Conservation (phyloP, 2,329 filamentous ascomycete genomes). For the Apiospora kogelbergensis region DNA sequence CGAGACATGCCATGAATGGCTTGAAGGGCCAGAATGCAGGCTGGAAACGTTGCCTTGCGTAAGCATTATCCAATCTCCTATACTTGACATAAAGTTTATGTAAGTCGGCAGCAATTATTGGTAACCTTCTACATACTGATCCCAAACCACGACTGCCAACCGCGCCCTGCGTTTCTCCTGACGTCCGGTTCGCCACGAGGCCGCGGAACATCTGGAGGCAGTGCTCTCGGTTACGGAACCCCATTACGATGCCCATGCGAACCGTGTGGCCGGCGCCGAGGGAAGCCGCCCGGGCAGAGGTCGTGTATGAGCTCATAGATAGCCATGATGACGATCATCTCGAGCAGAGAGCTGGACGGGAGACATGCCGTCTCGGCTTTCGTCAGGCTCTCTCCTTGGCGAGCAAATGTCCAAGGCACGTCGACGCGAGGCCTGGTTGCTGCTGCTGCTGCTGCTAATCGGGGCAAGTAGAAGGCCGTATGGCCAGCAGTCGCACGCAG, state of each 20-base stretch:
- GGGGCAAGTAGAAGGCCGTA: background rate
- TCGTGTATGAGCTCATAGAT: slow-evolving; percentile 35
- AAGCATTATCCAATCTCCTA: background rate
- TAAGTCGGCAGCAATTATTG: background rate
- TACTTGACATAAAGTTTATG: background rate
- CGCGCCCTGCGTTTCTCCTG: slow-evolving; percentile 34
- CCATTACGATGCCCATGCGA: slow-evolving; percentile 19
- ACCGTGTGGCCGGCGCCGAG: slow-evolving; percentile 26
- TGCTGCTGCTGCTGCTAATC: background rate
- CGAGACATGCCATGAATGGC: slow-evolving; percentile 24
- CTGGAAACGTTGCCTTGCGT: background rate
- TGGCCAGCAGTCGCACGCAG: background rate
- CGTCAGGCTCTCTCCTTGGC: slow-evolving; percentile 18
- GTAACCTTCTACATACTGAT: slow-evolving; percentile 24
- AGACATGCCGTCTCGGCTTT: slow-evolving; percentile 22
- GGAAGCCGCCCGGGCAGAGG: slow-evolving; percentile 34
- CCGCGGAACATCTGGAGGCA: slow-evolving; percentile 12
- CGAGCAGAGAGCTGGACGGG: slow-evolving; percentile 26
- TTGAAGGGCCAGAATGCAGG: slow-evolving; percentile 22
- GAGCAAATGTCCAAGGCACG: slow-evolving; percentile 13
- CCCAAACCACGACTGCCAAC: slow-evolving; percentile 34
- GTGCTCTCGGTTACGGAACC: background rate
- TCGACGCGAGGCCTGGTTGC: slow-evolving; percentile 8
- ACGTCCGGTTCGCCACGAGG: slow-evolving; percentile 26
- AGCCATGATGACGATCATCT: slow-evolving; percentile 28